A percentile compares a stretch with the other conserved stretches of the same genome.
Evolutionary conservation across 2,329 filamentous ascomycete genomes (phyloP).

Genomic region (Penicillium vulpinum): DNA sequence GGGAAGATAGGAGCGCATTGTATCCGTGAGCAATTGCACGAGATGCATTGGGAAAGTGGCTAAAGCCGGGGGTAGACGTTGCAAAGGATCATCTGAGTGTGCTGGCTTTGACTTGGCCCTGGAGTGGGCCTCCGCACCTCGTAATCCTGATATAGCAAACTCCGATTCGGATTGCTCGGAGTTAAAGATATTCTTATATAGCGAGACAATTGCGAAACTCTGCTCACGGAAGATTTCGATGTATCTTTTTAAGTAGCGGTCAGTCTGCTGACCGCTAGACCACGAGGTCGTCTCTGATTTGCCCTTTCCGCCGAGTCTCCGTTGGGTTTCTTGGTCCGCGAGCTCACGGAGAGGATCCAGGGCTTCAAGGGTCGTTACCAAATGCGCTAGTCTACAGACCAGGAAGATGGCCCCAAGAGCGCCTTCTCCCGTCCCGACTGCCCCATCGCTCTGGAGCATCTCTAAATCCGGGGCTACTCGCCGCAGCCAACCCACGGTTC

Average conservation of each 20-base stretch:
- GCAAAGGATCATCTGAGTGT: slow-evolving; percentile 34
- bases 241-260: slow-evolving; percentile 90
- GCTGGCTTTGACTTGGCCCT: slow-evolving; percentile 23
- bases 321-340: slow-evolving; percentile 76
- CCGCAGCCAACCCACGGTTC: slow-evolving; percentile 87
- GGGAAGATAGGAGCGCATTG: slow-evolving; percentile 73
- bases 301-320: slow-evolving; percentile 37
- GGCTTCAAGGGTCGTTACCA: slow-evolving; percentile 77
- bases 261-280: slow-evolving; percentile 78
- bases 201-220: slow-evolving; percentile 90
- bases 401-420: slow-evolving; percentile 81
- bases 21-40: slow-evolving; percentile 76
- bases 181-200: slow-evolving; percentile 88
- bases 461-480: slow-evolving; percentile 81
- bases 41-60: slow-evolving; percentile 83
- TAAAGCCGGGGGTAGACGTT: slow-evolving; percentile 70
- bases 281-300: slow-evolving; percentile 31
- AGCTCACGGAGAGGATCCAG: slow-evolving; percentile 82
- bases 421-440: slow-evolving; percentile 55
- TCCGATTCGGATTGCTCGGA: slow-evolving; percentile 49
- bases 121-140: slow-evolving; percentile 25
- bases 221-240: slow-evolving; percentile 98
- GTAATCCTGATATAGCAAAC: slow-evolving; percentile 26
- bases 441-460: slow-evolving; percentile 34
- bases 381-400: slow-evolving; percentile 76